These are phyloP conservation scores for Gynostemma pentaphyllum DNA, from an alignment of 306 rosid species.

Conservation along the genomic window DNA sequence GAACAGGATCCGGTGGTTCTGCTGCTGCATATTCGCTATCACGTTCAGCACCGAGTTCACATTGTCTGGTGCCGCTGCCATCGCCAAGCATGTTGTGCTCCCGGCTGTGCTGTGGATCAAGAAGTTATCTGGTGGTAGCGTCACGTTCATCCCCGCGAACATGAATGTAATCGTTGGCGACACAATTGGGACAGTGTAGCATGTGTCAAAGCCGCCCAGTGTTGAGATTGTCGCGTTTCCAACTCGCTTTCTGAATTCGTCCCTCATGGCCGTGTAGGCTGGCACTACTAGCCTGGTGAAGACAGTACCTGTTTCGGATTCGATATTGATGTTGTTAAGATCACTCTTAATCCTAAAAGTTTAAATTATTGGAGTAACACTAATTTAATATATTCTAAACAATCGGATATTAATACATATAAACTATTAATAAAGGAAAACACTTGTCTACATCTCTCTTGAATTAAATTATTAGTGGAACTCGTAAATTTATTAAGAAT, in stretches of 20 bases:
- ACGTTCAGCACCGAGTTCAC: conserved; percentile 85
- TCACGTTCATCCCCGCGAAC: conserved; percentile 84
- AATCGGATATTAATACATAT: too few relatives aligned
- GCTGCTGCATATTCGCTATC: conserved; percentile 92
- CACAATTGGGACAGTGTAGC: conserved; percentile 49
- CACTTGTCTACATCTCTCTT: too few relatives aligned
- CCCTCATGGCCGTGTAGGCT: conserved; percentile 49
- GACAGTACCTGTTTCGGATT: conserved; percentile 79
- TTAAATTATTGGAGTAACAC: too few relatives aligned
- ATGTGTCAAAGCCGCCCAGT: conserved; percentile 91
- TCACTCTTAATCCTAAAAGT: too few relatives aligned
- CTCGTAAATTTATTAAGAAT: too few relatives aligned
- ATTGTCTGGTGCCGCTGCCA: conserved; percentile 75
- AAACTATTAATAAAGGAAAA: too few relatives aligned
- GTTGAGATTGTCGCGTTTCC: conserved; percentile 29
- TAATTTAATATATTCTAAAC: too few relatives aligned
- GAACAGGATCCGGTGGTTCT: conserved; percentile 70
- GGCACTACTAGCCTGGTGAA: conserved; percentile 75
- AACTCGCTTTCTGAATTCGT: conserved; percentile 62
- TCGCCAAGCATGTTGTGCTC: conserved; percentile 55
- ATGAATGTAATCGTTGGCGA: conserved; percentile 69
- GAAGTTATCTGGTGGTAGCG: conserved; percentile 65
- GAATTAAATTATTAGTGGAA: too few relatives aligned
- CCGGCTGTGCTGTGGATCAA: conserved; percentile 70
- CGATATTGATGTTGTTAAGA: too few relatives aligned